These are phyloP conservation scores for Wickerhamomyces bovis DNA, from an alignment of 805 yeast species.

Conservation along the genomic window DNA sequence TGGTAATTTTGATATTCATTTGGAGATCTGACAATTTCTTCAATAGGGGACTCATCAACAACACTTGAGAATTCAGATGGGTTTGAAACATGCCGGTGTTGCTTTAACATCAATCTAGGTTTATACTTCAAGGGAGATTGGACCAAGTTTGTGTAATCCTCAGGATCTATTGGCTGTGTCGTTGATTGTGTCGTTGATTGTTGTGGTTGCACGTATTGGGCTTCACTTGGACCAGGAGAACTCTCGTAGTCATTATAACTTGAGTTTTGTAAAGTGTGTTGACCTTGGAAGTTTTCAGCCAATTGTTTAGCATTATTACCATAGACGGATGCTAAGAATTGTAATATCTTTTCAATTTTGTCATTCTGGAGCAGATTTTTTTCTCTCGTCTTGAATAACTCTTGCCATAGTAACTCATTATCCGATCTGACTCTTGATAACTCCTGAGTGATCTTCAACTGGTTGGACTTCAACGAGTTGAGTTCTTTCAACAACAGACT, in stretches of 20 bases:
- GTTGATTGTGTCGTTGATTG: neutral
- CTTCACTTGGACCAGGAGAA: neutral
- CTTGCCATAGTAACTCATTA: constrained; percentile 89
- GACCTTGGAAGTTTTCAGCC: constrained; percentile 13
- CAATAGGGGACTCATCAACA: constrained; percentile 16
- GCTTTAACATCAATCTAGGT: constrained; percentile 19
- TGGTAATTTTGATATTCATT: neutral
- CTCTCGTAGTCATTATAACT: neutral
- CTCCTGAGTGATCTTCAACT: constrained; percentile 77
- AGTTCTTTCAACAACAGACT: constrained; percentile 38
- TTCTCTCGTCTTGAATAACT: constrained; percentile 76
- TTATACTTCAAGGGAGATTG: constrained; percentile 2
- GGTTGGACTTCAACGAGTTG: constrained; percentile 62
- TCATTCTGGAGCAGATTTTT: constrained; percentile 81
- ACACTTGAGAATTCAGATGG: constrained; percentile 1
- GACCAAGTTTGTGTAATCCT: constrained; percentile 2
- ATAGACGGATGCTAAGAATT: constrained; percentile 73
- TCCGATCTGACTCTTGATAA: constrained; percentile 77
- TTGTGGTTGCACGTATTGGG: neutral
- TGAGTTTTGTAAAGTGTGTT: constrained; percentile 2
- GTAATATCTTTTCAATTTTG: constrained; percentile 78
- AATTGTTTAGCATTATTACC: constrained; percentile 21
- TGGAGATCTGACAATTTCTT: constrained; percentile 19
- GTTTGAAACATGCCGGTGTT: constrained; percentile 12
- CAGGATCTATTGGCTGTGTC: neutral